Evolutionary conservation across 1,139 yeast genomes (phyloP).

Genomic region (Diutina rugosa): DNA sequence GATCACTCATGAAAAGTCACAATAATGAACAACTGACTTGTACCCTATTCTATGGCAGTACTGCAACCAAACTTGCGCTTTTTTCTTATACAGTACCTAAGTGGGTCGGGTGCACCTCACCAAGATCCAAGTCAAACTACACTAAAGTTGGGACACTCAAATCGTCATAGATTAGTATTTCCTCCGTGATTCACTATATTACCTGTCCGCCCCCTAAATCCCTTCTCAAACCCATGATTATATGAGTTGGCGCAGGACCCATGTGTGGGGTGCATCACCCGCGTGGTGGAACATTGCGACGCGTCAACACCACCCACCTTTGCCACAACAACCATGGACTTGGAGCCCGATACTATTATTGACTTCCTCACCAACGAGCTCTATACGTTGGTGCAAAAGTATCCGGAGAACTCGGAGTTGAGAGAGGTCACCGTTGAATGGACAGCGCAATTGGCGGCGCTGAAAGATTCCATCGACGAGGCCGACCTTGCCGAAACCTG

Average conservation of each 20-base stretch:
- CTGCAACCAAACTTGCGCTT: too few species aligned
- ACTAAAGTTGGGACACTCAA: too few species aligned
- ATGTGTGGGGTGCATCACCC: background rate
- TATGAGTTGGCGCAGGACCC: background rate
- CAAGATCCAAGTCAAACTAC: too few species aligned
- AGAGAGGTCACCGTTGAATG: background rate
- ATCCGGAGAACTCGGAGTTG: background rate
- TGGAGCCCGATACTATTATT: background rate
- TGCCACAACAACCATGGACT: background rate
- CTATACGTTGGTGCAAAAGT: background rate
- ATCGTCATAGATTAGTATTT: too few species aligned
- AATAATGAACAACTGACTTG: too few species aligned
- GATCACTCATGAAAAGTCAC: too few species aligned
- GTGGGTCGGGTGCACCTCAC: too few species aligned
- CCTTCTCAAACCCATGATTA: too few species aligned
- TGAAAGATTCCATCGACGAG: background rate
- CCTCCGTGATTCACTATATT: too few species aligned
- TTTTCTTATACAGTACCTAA: too few species aligned
- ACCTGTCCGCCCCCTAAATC: too few species aligned
- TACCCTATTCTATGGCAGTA: too few species aligned
- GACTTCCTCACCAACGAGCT: background rate
- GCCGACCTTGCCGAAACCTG: background rate
- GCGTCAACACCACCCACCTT: background rate
- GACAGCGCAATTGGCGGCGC: background rate
- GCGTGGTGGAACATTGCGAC: background rate